Percentiles rank a stretch among this genome's conserved stretches.
phyloP scores from a whole-genome alignment of 495 filamentous ascomycete species.

The Neurospora sp. region DNA sequence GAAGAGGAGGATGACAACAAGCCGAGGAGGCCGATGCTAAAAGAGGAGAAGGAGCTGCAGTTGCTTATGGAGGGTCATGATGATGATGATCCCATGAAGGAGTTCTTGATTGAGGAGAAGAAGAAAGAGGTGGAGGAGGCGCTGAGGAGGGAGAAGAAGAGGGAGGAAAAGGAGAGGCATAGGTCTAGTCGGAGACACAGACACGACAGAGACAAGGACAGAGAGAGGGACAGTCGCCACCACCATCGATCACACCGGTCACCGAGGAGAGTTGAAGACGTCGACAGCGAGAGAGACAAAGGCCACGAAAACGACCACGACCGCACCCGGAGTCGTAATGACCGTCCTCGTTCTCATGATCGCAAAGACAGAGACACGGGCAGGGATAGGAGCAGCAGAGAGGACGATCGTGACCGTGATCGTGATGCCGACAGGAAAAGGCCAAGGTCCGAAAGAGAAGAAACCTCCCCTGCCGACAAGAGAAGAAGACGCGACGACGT shows the following conservation, averaged over 20 bases:
- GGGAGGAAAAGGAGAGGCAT: slow-evolving; percentile 16
- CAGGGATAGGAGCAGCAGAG: background rate
- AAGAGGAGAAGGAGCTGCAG: slow-evolving; percentile 65
- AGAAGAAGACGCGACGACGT: background rate
- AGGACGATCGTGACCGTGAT: background rate
- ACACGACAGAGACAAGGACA: slow-evolving; percentile 15
- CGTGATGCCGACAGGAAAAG: background rate
- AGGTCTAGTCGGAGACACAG: slow-evolving; percentile 28
- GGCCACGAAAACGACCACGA: background rate
- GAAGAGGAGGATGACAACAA: slow-evolving; percentile 29
- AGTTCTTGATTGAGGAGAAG: slow-evolving; percentile 78
- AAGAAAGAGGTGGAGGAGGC: slow-evolving; percentile 73
- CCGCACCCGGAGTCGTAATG: background rate
- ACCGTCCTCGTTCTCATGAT: background rate
- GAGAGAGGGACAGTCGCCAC: slow-evolving; percentile 8
- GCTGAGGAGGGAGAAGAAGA: slow-evolving; percentile 41
- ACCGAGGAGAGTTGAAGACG: slow-evolving; percentile 9
- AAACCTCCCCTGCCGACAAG: background rate
- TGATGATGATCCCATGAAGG: slow-evolving; percentile 97
- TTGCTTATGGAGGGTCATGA: slow-evolving; percentile 71
- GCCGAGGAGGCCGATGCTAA: slow-evolving; percentile 32
- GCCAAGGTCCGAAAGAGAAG: background rate
- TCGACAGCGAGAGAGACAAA: background rate
- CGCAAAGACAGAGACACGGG: background rate
- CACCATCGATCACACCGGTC: slow-evolving; percentile 19